Evolutionary conservation across 352 stramenopile genomes (phyloP), one percentile per base, ranked within the genome.

Genomic region (Phytophthora pluvialis): DNA sequence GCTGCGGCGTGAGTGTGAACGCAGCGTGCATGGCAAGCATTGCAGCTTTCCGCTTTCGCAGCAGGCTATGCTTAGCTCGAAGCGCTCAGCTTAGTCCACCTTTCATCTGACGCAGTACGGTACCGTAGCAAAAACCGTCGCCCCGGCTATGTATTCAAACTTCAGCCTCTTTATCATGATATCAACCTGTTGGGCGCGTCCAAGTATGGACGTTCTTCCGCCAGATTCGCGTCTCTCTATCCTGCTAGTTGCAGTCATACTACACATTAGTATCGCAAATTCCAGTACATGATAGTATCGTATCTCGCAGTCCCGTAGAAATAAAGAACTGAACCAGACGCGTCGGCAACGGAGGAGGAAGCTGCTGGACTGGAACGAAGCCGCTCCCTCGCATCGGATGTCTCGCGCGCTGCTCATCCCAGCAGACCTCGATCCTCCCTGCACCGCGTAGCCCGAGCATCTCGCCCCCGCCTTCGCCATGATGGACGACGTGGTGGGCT

Each of bases 401-500:
- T 60, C 38, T 33, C 33, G 31, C 15, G 11, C 35, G 55, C 36
- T 28, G 18, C 13, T 10, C 21, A 31, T 18, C 57, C 55, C 44
- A 65, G 46, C 51, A 73, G 60, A 68, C 62, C 52, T 67, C 58
- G 42, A 64, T 61, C 47, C 57, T 54, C 60, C 38, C 35, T 42
- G 31, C 38, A 29, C 13, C 43, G 39, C 32, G n/a, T 53, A 66
- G 35, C 15, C 18, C 28, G 3, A 13, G 32, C 9, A 49, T 3
- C 2, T 21, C 9, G 18, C n/a, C 25, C 8, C 32, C 40, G 25
- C 13, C 5, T 10, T 4, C 11, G 43, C 8, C 12, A 80, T 78
- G 67, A 85, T 80, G 28, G 64, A 83, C 58, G 75, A 80, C 21
- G 70, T 77, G 18, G 61, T 60, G 16, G 78, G 77, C 73, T 90